Evolutionary conservation across 768 basidiomycete species (phyloP), one percentile per base, ranked within the genome.

Genomic region (Tylopilus balloui): DNA sequence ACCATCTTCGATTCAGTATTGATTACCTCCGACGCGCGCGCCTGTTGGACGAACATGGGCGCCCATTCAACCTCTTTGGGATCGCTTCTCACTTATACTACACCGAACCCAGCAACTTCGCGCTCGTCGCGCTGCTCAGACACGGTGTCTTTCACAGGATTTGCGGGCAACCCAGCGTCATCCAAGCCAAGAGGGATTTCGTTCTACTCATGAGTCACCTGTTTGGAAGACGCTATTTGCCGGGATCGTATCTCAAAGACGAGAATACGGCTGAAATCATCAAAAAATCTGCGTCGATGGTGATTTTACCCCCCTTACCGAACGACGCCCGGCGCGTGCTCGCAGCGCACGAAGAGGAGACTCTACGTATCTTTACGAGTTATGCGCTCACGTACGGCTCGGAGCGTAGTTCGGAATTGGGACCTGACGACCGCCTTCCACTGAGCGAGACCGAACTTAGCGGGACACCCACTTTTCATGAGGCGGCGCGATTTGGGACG

Each of bases 21-120:
- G 86, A 88, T 52, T 86, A 84, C 54, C 73, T 88, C 10, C 74
- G 82, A 31, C 78, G 82, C 6, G 64, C 74, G 6, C 70, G 76
- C 34, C 69, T 88, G 15, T 62, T 87, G 35, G 74, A 79, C 45
- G 66, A 65, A 29, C 59, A 65, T 15, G 86, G 86, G 15, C 74
- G 69, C 35, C 83, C 81, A 0, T 73, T 83, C 57, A 78, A 83
- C 51, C 65, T 83, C 6, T 79, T 77, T 50, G 76, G 72, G 0
- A 67, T 82, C 11, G 76, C 77, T 0, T 69, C 78, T 1, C 80
- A 78, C 52, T 67, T 83, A 25, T 81, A 81, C 40, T 81, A 83
- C 56, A 78, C 79, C 1, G 84, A 88, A 61, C 85, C 86, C 1
- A 78, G 76, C 67, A 87, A 86, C 63, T 72, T 88, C 32, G 84